Conservation (phyloP, 225 moss, liverwort and hornwort genomes). For the Thuidium tamariscinum region DNA sequence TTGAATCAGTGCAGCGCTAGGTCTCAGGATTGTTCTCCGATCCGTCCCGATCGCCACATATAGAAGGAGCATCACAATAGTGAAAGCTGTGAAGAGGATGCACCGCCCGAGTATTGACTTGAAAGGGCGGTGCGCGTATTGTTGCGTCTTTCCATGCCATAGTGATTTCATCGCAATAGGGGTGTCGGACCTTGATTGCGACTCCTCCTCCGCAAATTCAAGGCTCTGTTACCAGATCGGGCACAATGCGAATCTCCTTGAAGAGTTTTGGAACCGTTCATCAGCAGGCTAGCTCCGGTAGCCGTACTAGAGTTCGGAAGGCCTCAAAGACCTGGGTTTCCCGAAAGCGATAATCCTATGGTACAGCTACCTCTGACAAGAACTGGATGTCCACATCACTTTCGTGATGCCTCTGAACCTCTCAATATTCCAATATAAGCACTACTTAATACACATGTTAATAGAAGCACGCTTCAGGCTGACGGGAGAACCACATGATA, state of each 20-base stretch:
- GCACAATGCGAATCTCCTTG: background rate
- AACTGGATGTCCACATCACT: background rate
- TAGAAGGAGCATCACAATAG: background rate
- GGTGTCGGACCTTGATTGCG: background rate
- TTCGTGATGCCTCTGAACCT: background rate
- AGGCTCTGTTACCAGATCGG: background rate
- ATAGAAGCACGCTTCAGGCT: background rate
- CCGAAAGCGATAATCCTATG: background rate
- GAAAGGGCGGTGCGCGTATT: background rate
- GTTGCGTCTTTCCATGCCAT: background rate
- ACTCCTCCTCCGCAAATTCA: background rate
- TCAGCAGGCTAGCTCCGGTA: background rate
- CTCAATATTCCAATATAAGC: background rate
- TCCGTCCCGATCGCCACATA: conserved; percentile 2
- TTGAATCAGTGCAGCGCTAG: background rate
- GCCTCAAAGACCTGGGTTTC: background rate
- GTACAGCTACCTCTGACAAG: background rate
- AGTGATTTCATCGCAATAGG: background rate
- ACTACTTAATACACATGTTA: background rate
- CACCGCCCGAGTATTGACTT: conserved; percentile 6
- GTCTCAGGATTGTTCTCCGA: background rate
- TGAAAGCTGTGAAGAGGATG: background rate
- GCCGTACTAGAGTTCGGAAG: background rate
- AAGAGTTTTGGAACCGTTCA: background rate
- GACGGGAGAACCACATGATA: background rate